These are phyloP conservation scores for Candolleomyces eurysporus DNA, from an alignment of 768 basidiomycete genomes.

Conservation along the genomic window DNA sequence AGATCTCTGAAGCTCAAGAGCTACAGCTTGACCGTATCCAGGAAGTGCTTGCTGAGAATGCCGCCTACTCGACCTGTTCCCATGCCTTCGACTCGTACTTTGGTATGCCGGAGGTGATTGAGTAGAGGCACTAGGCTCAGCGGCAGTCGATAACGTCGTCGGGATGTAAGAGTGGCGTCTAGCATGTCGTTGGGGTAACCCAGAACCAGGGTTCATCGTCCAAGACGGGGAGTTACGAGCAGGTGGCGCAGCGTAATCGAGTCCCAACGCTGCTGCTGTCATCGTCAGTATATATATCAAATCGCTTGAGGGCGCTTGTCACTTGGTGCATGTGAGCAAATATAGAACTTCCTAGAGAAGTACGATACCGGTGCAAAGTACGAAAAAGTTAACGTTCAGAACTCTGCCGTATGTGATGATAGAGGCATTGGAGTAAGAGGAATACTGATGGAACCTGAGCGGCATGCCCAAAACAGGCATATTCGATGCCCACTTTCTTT, in stretches of 20 bases:
- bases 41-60: conserved; percentile 8
- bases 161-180: conserved; percentile 8
- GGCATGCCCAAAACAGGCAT: background rate
- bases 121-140: background rate
- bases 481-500: background rate
- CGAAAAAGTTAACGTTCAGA: no score
- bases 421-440: no score
- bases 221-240: background rate
- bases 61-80: background rate
- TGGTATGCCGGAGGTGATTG: conserved; percentile 1
- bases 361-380: no score
- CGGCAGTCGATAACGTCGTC: background rate
- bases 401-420: no score
- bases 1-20: background rate
- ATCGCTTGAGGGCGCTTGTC: no score
- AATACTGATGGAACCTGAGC: background rate
- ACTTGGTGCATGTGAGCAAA: no score
- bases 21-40: conserved; percentile 5
- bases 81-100: background rate
- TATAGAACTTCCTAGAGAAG: no score
- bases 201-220: background rate
- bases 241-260: background rate
- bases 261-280: background rate
- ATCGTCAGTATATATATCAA: background rate
- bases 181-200: background rate